These are phyloP conservation scores for Hordeum vulgare DNA, from an alignment of 176 grass and related monocot genomes.

Conservation along the genomic window MorexV3_pseudomolecules_assembly NC_058521.1:98958944-98959443, in stretches of 20 bases:
- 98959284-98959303: not conserved
- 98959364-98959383: not conserved
- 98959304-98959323: slow-evolving; percentile 7
- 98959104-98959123: not conserved
- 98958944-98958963: not conserved
- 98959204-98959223: slow-evolving; percentile 9
- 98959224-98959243: not conserved
- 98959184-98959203: slow-evolving; percentile 7
- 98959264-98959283: not conserved
- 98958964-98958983: not conserved
- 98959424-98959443: not conserved
- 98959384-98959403: not conserved
- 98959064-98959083: not conserved
- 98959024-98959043: not conserved
- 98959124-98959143: slow-evolving; percentile 7
- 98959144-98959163: slow-evolving; percentile 28
- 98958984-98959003: not conserved
- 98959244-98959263: not conserved
- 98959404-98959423: slow-evolving; percentile 21
- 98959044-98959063: not conserved
- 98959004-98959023: not conserved
- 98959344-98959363: slow-evolving; percentile 19
- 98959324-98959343: not conserved
- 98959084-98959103: not conserved
- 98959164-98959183: not conserved